Evolutionary conservation across 2,329 filamentous ascomycete species (phyloP).

Genomic region (Ceratocystis huliohia): DNA sequence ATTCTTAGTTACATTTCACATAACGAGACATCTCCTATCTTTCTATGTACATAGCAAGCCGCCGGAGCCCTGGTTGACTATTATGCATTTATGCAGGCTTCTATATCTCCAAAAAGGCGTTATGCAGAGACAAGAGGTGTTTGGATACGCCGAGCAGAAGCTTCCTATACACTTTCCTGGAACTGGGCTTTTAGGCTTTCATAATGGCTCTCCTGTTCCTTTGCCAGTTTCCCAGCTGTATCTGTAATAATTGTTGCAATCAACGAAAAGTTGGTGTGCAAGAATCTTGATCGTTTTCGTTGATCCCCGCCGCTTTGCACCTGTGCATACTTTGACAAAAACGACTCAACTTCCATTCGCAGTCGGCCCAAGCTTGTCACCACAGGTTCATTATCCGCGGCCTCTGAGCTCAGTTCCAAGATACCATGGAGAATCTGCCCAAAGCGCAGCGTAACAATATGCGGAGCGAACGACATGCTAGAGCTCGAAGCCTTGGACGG

Average conservation of each 20-base stretch:
- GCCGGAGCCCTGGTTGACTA: background rate
- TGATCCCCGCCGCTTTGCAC: slow-evolving; percentile 58
- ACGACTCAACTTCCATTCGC: slow-evolving; percentile 68
- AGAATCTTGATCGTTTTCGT: slow-evolving; percentile 71
- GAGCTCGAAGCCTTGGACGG: slow-evolving; percentile 34
- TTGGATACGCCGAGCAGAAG: background rate
- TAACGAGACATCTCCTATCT: background rate
- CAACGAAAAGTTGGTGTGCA: slow-evolving; percentile 93
- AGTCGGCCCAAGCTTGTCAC: slow-evolving; percentile 66
- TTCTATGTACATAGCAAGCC: background rate
- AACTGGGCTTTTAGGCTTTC: slow-evolving; percentile 50
- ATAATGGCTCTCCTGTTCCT: slow-evolving; percentile 65
- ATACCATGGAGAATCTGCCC: slow-evolving; percentile 84
- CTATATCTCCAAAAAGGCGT: background rate
- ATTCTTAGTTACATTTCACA: background rate
- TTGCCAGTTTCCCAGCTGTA: slow-evolving; percentile 56
- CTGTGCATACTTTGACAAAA: slow-evolving; percentile 59
- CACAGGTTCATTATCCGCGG: slow-evolving; percentile 88
- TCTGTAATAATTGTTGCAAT: slow-evolving; percentile 87
- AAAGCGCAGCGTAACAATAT: slow-evolving; percentile 88
- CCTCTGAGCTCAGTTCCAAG: slow-evolving; percentile 70
- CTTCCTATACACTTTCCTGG: slow-evolving; percentile 32
- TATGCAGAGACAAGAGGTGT: background rate
- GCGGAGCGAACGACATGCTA: slow-evolving; percentile 55
- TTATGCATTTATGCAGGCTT: background rate